phyloP scores from a whole-genome alignment of 2,329 filamentous ascomycete species.

The Nemania diffusa region DNA sequence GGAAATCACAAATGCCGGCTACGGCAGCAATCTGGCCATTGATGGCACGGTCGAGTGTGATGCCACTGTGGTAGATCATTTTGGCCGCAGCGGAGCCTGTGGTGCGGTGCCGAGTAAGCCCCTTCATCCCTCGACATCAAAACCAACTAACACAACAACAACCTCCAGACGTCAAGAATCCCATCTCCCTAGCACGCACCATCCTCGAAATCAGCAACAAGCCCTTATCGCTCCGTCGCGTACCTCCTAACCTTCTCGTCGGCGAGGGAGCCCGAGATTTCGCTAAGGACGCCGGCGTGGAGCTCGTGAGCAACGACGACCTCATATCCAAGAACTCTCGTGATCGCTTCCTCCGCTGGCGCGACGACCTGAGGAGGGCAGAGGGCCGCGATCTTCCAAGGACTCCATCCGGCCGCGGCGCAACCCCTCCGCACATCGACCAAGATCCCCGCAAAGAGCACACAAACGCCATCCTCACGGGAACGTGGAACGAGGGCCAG shows the following conservation, averaged over 20 bases:
- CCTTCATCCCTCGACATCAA: background rate
- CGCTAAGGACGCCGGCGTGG: constrained; percentile 80
- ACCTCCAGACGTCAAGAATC: constrained; percentile 85
- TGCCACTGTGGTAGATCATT: constrained; percentile 90
- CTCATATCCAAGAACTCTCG: constrained; percentile 83
- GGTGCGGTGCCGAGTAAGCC: constrained; percentile 87
- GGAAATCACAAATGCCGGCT: constrained; percentile 96
- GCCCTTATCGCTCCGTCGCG: constrained; percentile 83
- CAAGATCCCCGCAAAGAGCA: constrained; percentile 57
- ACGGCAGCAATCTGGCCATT: constrained; percentile 92
- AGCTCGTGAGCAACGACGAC: constrained; percentile 76
- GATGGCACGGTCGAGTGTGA: constrained; percentile 94
- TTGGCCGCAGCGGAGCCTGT: constrained; percentile 90
- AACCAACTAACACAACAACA: constrained; percentile 12
- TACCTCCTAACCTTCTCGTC: constrained; percentile 92
- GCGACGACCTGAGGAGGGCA: constrained; percentile 73
- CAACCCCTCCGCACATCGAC: constrained; percentile 13
- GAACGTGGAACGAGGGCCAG: constrained; percentile 72
- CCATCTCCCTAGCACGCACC: constrained; percentile 84
- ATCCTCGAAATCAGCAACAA: constrained; percentile 82
- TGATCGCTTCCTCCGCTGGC: constrained; percentile 84
- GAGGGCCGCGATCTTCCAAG: constrained; percentile 58
- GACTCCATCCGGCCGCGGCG: constrained; percentile 38
- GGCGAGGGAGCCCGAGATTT: constrained; percentile 88
- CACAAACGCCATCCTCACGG: constrained; percentile 63